Percentiles rank a stretch among this genome's conserved stretches.
These are phyloP conservation scores for Rhodotorula kratochvilovae DNA, from an alignment of 768 basidiomycete genomes.

Conservation along the genomic window DNA sequence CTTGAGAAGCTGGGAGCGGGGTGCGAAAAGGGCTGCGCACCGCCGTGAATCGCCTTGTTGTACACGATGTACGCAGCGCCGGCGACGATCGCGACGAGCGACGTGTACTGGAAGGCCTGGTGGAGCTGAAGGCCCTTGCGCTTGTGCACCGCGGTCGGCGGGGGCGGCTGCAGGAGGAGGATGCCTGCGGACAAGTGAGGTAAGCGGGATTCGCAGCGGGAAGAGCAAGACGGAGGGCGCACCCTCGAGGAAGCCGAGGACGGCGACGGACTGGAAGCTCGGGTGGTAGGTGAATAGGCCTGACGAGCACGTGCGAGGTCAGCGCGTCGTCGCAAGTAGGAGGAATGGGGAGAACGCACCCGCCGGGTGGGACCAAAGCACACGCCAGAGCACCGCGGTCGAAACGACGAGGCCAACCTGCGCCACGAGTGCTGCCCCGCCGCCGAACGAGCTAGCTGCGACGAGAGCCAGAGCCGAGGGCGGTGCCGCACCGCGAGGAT, in stretches of 20 bases:
- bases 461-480: not conserved
- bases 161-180: constrained; percentile 38
- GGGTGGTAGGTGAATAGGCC: constrained; percentile 41
- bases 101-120: constrained; percentile 35
- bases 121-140: constrained; percentile 31
- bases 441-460: not conserved
- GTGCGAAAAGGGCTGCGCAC: not conserved
- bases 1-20: not conserved
- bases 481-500: not conserved
- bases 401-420: constrained; percentile 13
- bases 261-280: constrained; percentile 25
- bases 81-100: constrained; percentile 19
- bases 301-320: not conserved
- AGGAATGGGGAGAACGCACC: not conserved
- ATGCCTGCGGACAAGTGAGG: constrained; percentile 14
- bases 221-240: not conserved
- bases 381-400: not conserved
- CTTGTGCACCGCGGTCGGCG: constrained; percentile 15
- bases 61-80: constrained; percentile 34
- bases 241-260: constrained; percentile 37
- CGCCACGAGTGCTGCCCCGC: not conserved
- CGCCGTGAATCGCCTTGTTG: constrained; percentile 38
- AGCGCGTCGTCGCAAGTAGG: not conserved
- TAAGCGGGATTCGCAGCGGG: not conserved
- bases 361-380: constrained; percentile 1